Evolutionary conservation across 2,329 filamentous ascomycete species (phyloP).

Genomic region (Pseudogymnoascus sp.): DNA sequence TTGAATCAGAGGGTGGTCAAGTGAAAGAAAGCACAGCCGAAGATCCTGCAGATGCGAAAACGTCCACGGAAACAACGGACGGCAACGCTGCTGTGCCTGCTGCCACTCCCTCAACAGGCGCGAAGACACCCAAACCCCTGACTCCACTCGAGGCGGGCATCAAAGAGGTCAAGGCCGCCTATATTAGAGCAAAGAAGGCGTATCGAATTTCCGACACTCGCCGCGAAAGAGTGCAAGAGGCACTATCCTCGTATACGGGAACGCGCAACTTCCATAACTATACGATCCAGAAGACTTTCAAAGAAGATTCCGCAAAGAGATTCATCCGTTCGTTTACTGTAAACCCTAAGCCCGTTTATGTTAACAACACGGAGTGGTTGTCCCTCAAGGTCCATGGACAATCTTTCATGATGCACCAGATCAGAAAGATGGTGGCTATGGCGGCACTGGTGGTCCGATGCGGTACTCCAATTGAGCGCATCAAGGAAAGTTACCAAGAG

Average conservation of each 20-base stretch:
- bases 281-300: constrained; percentile 77
- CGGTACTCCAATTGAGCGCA: constrained; percentile 63
- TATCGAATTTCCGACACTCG: constrained; percentile 73
- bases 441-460: constrained; percentile 75
- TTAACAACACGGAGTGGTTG: constrained; percentile 90
- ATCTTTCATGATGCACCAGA: constrained; percentile 99
- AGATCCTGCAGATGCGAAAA: background rate
- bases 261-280: constrained; percentile 97
- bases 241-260: constrained; percentile 67
- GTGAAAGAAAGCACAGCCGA: background rate
- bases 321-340: constrained; percentile 88
- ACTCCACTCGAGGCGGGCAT: constrained; percentile 55
- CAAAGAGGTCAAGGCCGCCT: constrained; percentile 70
- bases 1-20: constrained; percentile 11
- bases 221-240: constrained; percentile 65
- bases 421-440: constrained; percentile 98
- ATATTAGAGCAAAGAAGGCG: constrained; percentile 70
- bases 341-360: constrained; percentile 67
- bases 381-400: constrained; percentile 94
- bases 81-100: background rate
- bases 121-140: constrained; percentile 21
- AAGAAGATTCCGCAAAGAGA: constrained; percentile 77
- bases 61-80: background rate
- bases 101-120: background rate
- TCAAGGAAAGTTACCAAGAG: constrained; percentile 64